Conservation (phyloP, 2,329 filamentous ascomycete genomes). For the Pezicula carpinea region DNA sequence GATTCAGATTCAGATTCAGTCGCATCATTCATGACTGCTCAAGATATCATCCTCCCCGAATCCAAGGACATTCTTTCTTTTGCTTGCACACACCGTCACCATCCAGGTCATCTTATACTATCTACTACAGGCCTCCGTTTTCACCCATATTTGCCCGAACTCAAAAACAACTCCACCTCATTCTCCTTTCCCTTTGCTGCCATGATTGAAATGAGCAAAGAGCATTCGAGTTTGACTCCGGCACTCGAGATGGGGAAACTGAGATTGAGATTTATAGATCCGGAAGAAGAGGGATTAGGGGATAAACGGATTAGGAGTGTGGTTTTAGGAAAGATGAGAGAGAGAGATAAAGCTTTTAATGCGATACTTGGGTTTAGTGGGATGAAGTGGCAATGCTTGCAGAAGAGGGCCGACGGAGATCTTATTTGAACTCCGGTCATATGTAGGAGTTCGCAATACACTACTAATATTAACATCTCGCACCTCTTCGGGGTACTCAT, state of each 20-base stretch:
- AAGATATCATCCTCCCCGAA: too few relatives aligned
- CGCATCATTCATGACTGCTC: background rate
- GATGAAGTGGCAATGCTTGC: constrained; percentile 29
- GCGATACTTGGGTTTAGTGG: constrained; percentile 31
- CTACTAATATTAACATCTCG: too few relatives aligned
- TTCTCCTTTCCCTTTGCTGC: constrained; percentile 4
- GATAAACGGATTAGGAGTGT: constrained; percentile 9
- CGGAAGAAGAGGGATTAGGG: background rate
- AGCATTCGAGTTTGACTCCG: constrained; percentile 8
- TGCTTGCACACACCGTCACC: constrained; percentile 9
- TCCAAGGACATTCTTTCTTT: constrained; percentile 12
- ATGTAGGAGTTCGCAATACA: too few relatives aligned
- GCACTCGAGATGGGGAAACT: constrained; percentile 13
- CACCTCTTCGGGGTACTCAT: too few relatives aligned
- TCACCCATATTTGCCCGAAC: background rate
- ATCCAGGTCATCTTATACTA: constrained; percentile 12
- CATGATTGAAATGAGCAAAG: constrained; percentile 18
- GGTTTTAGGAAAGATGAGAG: constrained; percentile 24
- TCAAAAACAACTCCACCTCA: constrained; percentile 4
- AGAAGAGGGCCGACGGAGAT: constrained; percentile 5
- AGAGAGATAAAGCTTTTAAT: constrained; percentile 32
- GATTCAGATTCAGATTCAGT: background rate
- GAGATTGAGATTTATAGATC: constrained; percentile 10
- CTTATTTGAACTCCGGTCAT: too few relatives aligned
- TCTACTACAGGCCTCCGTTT: constrained; percentile 11